Percentiles rank a stretch among this genome's conserved stretches.
Conservation (phyloP, 257 asterid species). For the Pogostemon cablin region DNA sequence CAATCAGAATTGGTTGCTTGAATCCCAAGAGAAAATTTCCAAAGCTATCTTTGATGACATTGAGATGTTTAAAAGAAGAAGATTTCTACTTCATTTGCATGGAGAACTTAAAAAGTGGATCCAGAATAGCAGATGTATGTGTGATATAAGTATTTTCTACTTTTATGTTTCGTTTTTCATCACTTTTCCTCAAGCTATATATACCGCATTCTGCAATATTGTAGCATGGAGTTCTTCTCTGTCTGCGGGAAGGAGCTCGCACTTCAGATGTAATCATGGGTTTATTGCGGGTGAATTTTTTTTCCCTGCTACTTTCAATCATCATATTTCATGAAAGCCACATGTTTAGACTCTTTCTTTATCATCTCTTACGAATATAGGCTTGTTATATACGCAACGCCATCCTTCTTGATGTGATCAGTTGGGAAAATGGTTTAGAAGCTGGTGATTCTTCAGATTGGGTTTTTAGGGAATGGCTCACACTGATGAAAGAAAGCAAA, state of each 20-base stretch:
- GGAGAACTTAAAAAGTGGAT: constrained; percentile 54
- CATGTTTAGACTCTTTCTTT: not conserved
- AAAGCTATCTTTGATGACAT: constrained; percentile 54
- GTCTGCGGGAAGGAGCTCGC: constrained; percentile 75
- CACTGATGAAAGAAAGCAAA: constrained; percentile 65
- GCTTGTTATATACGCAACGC: constrained; percentile 65
- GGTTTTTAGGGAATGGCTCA: constrained; percentile 52
- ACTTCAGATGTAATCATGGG: constrained; percentile 66
- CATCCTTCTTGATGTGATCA: constrained; percentile 34
- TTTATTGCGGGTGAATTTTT: constrained; percentile 61
- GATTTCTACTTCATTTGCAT: constrained; percentile 71
- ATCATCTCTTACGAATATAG: constrained; percentile 36
- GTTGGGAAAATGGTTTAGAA: constrained; percentile 44
- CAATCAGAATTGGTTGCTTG: constrained; percentile 83
- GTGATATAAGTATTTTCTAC: not conserved
- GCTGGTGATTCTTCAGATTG: constrained; percentile 35
- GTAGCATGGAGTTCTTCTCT: constrained; percentile 67
- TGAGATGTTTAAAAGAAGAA: constrained; percentile 52
- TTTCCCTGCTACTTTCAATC: not conserved
- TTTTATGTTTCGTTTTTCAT: not conserved
- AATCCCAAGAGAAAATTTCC: constrained; percentile 55
- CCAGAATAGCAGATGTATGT: constrained; percentile 52
- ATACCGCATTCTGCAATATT: constrained; percentile 19
- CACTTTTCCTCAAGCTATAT: constrained; percentile 18
- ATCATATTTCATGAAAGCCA: not conserved